phyloP scores from a whole-genome alignment of 2,329 filamentous ascomycete species.

The Fusarium liriodendri region DNA sequence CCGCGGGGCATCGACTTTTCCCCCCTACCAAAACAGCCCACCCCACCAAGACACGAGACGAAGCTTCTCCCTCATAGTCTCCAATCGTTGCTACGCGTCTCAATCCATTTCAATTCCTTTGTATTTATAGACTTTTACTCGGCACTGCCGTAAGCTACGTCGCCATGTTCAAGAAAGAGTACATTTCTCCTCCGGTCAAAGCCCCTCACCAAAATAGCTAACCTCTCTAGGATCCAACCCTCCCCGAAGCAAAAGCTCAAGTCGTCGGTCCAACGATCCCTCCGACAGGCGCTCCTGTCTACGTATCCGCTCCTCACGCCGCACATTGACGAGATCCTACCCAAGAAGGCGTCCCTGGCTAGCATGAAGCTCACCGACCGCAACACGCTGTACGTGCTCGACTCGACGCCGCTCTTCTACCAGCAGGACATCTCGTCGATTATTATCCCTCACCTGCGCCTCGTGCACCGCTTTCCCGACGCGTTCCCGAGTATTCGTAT shows the following conservation, averaged over 20 bases:
- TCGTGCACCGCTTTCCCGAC: constrained; percentile 90
- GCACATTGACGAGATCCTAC: constrained; percentile 92
- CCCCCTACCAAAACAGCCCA: constrained; percentile 31
- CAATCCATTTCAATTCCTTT: neutral
- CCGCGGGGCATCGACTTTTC: constrained; percentile 46
- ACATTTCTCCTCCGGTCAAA: neutral
- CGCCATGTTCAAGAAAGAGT: constrained; percentile 94
- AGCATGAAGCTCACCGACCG: constrained; percentile 94
- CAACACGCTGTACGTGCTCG: constrained; percentile 87
- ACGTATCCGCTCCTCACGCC: constrained; percentile 88
- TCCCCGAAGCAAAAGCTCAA: constrained; percentile 96
- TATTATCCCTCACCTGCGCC: constrained; percentile 86
- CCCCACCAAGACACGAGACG: constrained; percentile 35
- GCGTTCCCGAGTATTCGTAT: constrained; percentile 88
- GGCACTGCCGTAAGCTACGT: constrained; percentile 29
- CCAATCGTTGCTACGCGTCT: neutral
- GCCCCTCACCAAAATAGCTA: constrained; percentile 19
- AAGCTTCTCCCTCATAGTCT: constrained; percentile 5
- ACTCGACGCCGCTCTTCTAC: constrained; percentile 86
- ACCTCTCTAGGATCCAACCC: constrained; percentile 64
- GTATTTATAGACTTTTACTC: neutral
- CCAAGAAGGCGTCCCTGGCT: constrained; percentile 92
- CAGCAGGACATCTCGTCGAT: constrained; percentile 81
- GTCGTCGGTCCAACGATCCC: constrained; percentile 89
- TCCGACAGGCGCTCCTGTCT: constrained; percentile 84